Base-by-base conservation (phyloP, 768 basidiomycete species). In the Aureoboletus auriporus region DNA sequence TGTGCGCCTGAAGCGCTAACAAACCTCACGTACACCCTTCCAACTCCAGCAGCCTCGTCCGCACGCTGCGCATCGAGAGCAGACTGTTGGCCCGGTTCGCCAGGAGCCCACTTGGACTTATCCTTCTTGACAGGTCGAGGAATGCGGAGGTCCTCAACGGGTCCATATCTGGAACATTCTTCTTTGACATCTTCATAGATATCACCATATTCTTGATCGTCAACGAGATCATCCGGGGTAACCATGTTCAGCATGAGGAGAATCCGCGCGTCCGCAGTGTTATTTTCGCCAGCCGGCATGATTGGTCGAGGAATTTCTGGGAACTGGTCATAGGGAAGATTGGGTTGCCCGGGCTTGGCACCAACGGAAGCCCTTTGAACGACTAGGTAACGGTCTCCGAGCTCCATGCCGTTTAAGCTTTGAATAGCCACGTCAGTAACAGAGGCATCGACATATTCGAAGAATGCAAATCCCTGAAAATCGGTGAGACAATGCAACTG, bases 211-310 rank as follows among this genome's bases (percentile, higher is more conserved):
- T 99, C 96, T 51, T 84, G 74, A 63, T 98, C 95, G 59, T 92
- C 84, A 14, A 78, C 67, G 40, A 99, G 79, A 61, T 99, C 96
- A 39, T 99, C 96, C 1, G 89, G 66, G 0, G 89, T 89, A 55
- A 99, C 93, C 96, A 99, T 99, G 78, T 98, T 99, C 61, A 99
- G 72, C 86, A 99, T 89, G 65, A 98, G 86, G 59, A 99, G 78
- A 62, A 96, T 93, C 33, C 91, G 83, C 26, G 91, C 79, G 46
- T 86, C 80, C 10, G 69, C 57, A 33, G 69, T 72, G 46, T 76
- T 74, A 44, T 71, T 72, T 61, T 89, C 87, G 46, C 85, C 85
- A 8, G 88, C 88, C 47, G 90, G 90, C 80, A 93, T 83, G 64
- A 92, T 91, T 11, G 90, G 90, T 36, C 86, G 79, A 39, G 90